phyloP scores from a whole-genome alignment of 2,329 filamentous ascomycete species.

The Septoria petroselini region DNA sequence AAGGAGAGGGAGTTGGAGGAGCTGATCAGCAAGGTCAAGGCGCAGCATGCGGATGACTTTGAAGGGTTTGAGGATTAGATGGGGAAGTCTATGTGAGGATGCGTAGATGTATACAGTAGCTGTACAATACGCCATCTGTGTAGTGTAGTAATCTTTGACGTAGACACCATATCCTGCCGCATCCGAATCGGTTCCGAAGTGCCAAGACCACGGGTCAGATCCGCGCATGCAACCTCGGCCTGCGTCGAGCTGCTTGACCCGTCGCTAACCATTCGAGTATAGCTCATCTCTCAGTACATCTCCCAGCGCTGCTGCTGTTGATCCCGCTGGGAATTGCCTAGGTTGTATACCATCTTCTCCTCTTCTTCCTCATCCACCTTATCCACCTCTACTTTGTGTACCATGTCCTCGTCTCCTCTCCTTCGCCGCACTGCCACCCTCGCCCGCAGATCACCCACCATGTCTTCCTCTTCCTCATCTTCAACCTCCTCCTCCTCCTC shows the following conservation, averaged over 20 bases:
- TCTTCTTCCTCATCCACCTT: conserved; percentile 4
- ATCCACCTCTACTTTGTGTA: no score
- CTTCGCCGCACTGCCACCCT: conserved; percentile 27
- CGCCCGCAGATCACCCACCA: conserved; percentile 23
- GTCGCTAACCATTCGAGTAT: conserved; percentile 14
- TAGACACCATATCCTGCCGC: no score
- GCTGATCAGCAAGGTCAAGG: conserved; percentile 37
- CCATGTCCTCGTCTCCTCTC: conserved; percentile 27
- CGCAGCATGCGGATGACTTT: conserved; percentile 29
- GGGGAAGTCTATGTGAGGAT: no score
- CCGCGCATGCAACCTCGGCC: conserved; percentile 10
- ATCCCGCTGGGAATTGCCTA: conserved; percentile 10
- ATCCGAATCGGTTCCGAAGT: neutral
- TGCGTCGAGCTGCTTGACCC: conserved; percentile 7
- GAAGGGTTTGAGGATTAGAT: conserved; percentile 30
- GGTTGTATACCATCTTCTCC: conserved; percentile 1
- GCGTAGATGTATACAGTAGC: no score
- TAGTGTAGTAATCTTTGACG: no score
- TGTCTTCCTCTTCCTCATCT: no score
- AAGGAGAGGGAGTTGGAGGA: conserved; percentile 36
- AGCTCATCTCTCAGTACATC: conserved; percentile 8
- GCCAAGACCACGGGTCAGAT: neutral
- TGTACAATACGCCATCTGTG: no score
- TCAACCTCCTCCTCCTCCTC: no score
- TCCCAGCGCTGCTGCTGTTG: conserved; percentile 1